phyloP scores from a whole-genome alignment of 805 yeast species.

The Saturnispora sanitii region DNA sequence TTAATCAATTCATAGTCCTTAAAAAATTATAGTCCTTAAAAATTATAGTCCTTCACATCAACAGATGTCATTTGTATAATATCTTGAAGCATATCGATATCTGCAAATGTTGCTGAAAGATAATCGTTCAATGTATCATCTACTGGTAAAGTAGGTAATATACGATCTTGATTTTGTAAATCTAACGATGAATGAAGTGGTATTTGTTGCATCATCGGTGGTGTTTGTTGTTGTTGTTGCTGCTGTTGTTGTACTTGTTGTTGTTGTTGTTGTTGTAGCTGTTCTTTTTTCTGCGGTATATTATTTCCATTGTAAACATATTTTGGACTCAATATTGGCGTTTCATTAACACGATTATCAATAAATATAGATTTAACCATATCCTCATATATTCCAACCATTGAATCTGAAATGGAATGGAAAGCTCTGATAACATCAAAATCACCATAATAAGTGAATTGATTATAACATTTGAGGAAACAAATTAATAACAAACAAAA shows the following conservation, averaged over 20 bases:
- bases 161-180: too few relatives aligned
- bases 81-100: constrained; percentile 5
- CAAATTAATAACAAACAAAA: constrained; percentile 1
- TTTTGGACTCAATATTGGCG: background rate
- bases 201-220: background rate
- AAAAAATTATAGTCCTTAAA: background rate
- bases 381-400: constrained; percentile 2
- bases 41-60: background rate
- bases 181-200: too few relatives aligned
- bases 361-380: background rate
- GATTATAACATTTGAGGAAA: constrained; percentile 1
- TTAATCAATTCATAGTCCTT: background rate
- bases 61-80: background rate
- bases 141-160: too few relatives aligned
- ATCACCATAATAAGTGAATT: background rate
- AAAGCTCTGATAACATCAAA: background rate
- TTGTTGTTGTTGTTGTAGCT: background rate
- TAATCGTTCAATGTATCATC: background rate
- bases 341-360: background rate
- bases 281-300: background rate
- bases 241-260: background rate
- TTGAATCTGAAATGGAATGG: background rate
- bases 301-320: background rate
- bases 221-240: background rate
- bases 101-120: constrained; percentile 1